Base-by-base conservation (phyloP, 2,329 filamentous ascomycete species). In the Hyphodiscus sp. region DNA sequence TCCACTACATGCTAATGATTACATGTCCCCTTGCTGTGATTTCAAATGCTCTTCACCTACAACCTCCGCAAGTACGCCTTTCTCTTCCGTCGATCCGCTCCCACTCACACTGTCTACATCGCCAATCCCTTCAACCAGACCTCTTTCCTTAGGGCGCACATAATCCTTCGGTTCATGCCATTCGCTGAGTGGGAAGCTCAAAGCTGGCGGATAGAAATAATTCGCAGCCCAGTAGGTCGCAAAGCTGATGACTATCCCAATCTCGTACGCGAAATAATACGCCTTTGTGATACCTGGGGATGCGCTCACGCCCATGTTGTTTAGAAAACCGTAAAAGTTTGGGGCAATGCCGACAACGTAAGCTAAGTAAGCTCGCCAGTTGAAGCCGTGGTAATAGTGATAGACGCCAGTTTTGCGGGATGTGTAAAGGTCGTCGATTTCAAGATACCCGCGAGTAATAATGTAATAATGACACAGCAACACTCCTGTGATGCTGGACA, bases 181-280 rank as follows among this genome's bases (percentile, higher is more conserved):
- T 29, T 61, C 53, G 2, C 55, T 53, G 44, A 62, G 42, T 4
- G 53, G 45, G 18, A 61, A 55, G 41, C 42, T 59, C 19, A 63
- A 41, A 2, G 58, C 26, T 1, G 61, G 61, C 1, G 62, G 62
- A 41, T 47, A 61, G 2, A 57, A 11, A 20, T 23, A 52, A 50
- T 57, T 60, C 8, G 57, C 42, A 1, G 52, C 51, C 60, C 62
- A 68, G 54, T 65, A 71, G 0, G 59, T 55, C 1, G 53, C 46
- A 19, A 66, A 65, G 8, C 62, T 63, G 11, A 82, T 67, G 50
- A 76, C 73, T 52, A 83, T 72, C 2, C 76, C 74, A 6, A 81
- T 77, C 59, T 75, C 74, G 52, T 75, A 78, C 0, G 79, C 78
- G 20, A 83, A 69, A 56, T 79, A 80, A 60, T 83, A 83, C 65